Evolutionary conservation across 2,329 filamentous ascomycete species (phyloP).

Genomic region (Verticillium nonalfalfae): DNA sequence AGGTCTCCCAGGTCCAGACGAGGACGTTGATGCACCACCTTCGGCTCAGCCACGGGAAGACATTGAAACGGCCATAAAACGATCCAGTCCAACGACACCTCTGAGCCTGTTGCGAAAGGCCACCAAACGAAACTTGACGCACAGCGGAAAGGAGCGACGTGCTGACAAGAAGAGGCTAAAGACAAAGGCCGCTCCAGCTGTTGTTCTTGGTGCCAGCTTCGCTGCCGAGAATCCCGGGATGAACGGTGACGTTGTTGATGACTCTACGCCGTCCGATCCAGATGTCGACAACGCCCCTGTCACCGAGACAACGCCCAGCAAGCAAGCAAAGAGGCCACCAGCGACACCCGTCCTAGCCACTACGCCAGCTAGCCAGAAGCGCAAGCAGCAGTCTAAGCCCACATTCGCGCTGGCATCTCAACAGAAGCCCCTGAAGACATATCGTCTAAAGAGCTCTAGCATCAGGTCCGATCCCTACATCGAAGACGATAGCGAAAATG

Average conservation of each 20-base stretch:
- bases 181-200: background rate
- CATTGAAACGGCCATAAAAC: background rate
- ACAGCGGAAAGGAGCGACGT: background rate
- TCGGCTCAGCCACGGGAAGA: background rate
- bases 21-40: background rate
- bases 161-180: background rate
- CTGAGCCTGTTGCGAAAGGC: background rate
- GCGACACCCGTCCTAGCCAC: conserved; percentile 11
- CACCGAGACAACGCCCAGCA: background rate
- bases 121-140: background rate
- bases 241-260: background rate
- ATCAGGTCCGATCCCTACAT: conserved; percentile 20
- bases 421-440: conserved; percentile 9
- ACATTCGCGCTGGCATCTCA: conserved; percentile 12
- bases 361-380: background rate
- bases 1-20: background rate
- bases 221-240: background rate
- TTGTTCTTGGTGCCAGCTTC: background rate
- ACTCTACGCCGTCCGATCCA: background rate
- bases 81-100: background rate
- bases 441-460: background rate
- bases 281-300: background rate
- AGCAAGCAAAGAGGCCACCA: background rate
- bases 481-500: conserved; percentile 6
- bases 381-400: conserved; percentile 10